Base-by-base conservation (phyloP, 1,284 basidiomycete species). In the Afroboletus lepidellus region DNA sequence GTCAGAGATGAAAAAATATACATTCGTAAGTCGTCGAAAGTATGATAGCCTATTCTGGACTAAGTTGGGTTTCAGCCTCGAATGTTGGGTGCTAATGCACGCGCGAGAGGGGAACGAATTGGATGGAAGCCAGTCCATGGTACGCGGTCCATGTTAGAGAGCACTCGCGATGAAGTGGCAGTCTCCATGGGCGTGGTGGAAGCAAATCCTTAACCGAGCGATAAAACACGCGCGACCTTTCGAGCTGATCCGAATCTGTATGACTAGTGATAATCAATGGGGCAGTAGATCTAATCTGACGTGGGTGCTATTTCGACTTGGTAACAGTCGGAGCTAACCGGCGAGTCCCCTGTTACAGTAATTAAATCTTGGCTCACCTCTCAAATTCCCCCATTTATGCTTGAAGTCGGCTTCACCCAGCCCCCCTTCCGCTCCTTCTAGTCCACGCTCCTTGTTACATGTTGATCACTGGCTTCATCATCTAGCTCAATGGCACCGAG, bases 41-140 rank as follows among this genome's bases (percentile, higher is more conserved):
- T 18, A 16, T 29, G 21, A 18, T 3, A 5, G 39, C 24, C 2
- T 6, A 36, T 27, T 4, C n/a, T 15, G 12, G 20, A 37, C 27
- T 56, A 21, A 46, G 29, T 3, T 13, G 21, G 11, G 8, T 51
- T 54, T 51, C 59, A 41, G 60, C 57, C 24, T 70, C 66, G 59
- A 15, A 73, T 68, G 57, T 57, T 70, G 33, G 77, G 76, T 15
- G 63, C 64, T 15, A 78, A 79, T 65, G 74, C 72, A 5, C 71
- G 73, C 48, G 70, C 65, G 32, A 66, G 69, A 11, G 73, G 74
- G 2, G 73, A 74, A 33, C 69, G 73, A 15, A 69, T 81, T 41
- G 77, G 77, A 32, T 75, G 72, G 73, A 62, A 54, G 32, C 69
- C 72, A 6, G 61, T 55, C 21, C 56, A 66, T 44, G 63, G 57